Conservation (phyloP, 1,284 basidiomycete genomes). For the Moesziomyces antarcticus region DNA sequence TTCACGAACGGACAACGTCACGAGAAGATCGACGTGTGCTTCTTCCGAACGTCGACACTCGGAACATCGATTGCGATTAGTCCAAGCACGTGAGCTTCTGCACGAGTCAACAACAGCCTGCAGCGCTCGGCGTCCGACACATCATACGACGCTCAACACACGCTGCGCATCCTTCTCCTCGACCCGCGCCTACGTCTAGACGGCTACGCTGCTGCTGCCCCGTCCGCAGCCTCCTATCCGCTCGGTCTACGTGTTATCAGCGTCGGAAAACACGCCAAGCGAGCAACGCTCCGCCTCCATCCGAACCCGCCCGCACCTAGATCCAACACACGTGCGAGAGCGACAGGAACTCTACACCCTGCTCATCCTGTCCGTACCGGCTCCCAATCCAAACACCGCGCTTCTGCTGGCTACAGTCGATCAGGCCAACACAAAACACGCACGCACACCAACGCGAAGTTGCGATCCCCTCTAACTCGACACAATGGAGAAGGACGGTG, state of each 20-base stretch:
- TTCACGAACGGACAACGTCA: neutral
- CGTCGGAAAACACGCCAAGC: neutral
- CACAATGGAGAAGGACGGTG: constrained; percentile 63
- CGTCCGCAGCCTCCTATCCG: neutral
- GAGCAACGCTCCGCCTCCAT: neutral
- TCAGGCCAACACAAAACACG: neutral
- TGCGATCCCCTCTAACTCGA: constrained; percentile 1
- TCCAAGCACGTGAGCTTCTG: neutral
- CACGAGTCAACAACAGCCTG: neutral
- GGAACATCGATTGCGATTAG: neutral
- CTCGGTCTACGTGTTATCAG: neutral
- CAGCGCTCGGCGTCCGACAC: neutral
- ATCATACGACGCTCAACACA: neutral
- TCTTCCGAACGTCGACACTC: neutral
- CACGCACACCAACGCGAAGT: neutral
- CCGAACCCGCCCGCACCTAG: neutral
- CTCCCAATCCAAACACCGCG: neutral
- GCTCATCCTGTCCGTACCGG: neutral
- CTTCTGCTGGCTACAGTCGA: neutral
- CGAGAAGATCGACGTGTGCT: too few species aligned
- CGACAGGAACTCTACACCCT: neutral
- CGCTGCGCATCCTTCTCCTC: neutral
- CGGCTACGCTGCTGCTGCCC: neutral
- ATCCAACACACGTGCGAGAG: neutral
- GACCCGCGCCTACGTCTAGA: neutral